Conservation (phyloP, 1,284 basidiomycete species). For the Veloboletus limbatus region DNA sequence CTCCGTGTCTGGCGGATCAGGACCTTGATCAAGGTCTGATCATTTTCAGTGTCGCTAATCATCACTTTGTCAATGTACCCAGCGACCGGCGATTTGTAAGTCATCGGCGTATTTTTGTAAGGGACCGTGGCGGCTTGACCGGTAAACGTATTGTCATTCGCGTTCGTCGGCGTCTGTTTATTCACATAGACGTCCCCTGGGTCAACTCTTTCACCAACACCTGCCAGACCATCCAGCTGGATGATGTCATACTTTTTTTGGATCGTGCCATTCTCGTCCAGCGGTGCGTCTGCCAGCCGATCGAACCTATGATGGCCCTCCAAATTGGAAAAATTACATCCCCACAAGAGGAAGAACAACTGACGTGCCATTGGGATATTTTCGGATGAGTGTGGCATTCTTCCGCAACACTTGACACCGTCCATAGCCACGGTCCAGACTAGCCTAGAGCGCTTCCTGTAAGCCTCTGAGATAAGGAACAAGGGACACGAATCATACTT, state of each 20-base stretch:
- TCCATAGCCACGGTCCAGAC: constrained; percentile 95
- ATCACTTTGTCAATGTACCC: constrained; percentile 98
- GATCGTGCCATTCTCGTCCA: constrained; percentile 76
- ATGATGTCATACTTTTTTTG: constrained; percentile 90
- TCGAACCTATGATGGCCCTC: constrained; percentile 65
- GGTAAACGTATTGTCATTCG: constrained; percentile 80
- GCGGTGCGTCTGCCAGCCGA: constrained; percentile 88
- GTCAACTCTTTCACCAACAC: constrained; percentile 91
- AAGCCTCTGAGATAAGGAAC: constrained; percentile 7
- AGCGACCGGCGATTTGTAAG: constrained; percentile 89
- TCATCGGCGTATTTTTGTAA: constrained; percentile 88
- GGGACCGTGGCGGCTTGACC: constrained; percentile 76
- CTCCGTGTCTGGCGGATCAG: constrained; percentile 95
- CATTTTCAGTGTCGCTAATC: constrained; percentile 93
- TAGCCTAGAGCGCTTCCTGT: constrained; percentile 54
- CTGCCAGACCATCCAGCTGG: constrained; percentile 89
- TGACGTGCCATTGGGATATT: constrained; percentile 96
- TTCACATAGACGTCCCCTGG: constrained; percentile 96
- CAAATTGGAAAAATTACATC: constrained; percentile 8
- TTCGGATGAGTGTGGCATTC: constrained; percentile 89
- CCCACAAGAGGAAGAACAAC: constrained; percentile 36
- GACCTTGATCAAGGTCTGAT: constrained; percentile 98
- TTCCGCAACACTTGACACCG: constrained; percentile 97
- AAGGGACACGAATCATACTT: constrained; percentile 43
- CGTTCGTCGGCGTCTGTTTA: constrained; percentile 93